Evolutionary conservation across 495 filamentous ascomycete species (phyloP).

Genomic region (Apodospora peruviana): DNA sequence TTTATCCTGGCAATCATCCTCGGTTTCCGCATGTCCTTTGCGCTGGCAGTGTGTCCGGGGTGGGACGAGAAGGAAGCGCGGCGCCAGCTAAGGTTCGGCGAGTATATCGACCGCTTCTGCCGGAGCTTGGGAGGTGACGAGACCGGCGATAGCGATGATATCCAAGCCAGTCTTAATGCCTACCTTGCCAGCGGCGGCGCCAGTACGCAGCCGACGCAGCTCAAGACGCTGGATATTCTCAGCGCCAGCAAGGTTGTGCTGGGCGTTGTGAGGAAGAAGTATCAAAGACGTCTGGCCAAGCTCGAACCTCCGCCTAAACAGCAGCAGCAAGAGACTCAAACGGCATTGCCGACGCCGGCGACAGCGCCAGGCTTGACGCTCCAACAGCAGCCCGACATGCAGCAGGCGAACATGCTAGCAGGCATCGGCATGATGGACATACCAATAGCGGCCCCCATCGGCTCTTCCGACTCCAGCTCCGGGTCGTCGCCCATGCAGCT

Average conservation of each 20-base stretch:
- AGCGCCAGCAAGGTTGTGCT: slow-evolving; percentile 36
- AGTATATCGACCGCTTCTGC: slow-evolving; percentile 25
- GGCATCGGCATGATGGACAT: neutral
- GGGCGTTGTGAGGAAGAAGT: slow-evolving; percentile 33
- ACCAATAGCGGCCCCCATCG: neutral
- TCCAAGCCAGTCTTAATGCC: neutral
- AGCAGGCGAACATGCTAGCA: neutral
- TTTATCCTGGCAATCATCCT: slow-evolving; percentile 35
- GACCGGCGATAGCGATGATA: neutral
- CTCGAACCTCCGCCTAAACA: slow-evolving; percentile 18
- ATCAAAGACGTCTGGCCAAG: slow-evolving; percentile 25
- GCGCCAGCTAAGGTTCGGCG: slow-evolving; percentile 23
- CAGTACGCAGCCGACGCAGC: neutral
- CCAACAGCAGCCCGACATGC: neutral
- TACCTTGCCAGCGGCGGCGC: neutral
- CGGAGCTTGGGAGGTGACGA: slow-evolving; percentile 3
- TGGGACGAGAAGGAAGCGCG: slow-evolving; percentile 33
- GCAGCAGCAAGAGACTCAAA: slow-evolving; percentile 2
- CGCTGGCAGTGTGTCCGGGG: slow-evolving; percentile 25
- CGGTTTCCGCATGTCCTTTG: slow-evolving; percentile 36
- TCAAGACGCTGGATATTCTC: slow-evolving; percentile 23
- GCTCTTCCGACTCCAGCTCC: neutral
- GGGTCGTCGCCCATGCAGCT: neutral
- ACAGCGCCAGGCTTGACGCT: neutral
- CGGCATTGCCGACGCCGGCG: neutral